Evolutionary conservation across 2,329 filamentous ascomycete species (phyloP).

Genomic region (Sporothrix pallida): DNA sequence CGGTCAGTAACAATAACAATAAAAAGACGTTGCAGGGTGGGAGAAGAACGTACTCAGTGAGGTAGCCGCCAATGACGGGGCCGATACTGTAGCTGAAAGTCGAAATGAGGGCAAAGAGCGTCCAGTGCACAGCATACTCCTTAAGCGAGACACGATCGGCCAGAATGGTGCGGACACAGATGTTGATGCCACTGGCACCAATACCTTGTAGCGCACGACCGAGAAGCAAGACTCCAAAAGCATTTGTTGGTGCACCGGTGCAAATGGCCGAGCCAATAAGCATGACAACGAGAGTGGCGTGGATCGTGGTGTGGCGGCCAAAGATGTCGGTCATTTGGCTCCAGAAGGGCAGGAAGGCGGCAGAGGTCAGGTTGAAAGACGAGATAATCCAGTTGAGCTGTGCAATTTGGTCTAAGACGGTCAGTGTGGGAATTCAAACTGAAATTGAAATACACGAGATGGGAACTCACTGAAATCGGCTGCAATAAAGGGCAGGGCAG

Average conservation of each 20-base stretch:
- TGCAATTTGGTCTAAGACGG: slow-evolving; percentile 53
- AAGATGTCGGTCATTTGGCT: slow-evolving; percentile 69
- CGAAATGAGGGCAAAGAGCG: slow-evolving; percentile 64
- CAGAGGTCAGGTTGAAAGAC: slow-evolving; percentile 69
- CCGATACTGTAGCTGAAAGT: slow-evolving; percentile 66
- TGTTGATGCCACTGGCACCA: slow-evolving; percentile 65
- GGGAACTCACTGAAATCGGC: slow-evolving; percentile 63
- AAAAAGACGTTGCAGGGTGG: too few relatives aligned
- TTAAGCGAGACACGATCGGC: slow-evolving; percentile 66
- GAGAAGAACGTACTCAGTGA: slow-evolving; percentile 47
- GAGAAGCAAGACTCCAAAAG: slow-evolving; percentile 65
- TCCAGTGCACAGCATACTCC: slow-evolving; percentile 67
- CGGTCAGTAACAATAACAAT: too few relatives aligned
- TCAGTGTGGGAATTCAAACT: not conserved
- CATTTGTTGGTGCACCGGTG: slow-evolving; percentile 59
- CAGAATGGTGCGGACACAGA: slow-evolving; percentile 65
- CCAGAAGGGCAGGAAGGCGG: slow-evolving; percentile 70
- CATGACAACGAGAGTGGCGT: slow-evolving; percentile 62
- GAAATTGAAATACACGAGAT: slow-evolving; percentile 38
- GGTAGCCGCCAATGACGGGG: slow-evolving; percentile 65
- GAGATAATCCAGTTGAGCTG: slow-evolving; percentile 74
- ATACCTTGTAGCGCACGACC: slow-evolving; percentile 68
- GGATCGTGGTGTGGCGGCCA: slow-evolving; percentile 64
- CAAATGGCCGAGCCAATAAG: slow-evolving; percentile 66
- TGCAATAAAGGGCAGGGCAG: slow-evolving; percentile 66